Evolutionary conservation across 164 flowering plant species (phyloP).

Genomic region (Liriodendron chinense): DNA sequence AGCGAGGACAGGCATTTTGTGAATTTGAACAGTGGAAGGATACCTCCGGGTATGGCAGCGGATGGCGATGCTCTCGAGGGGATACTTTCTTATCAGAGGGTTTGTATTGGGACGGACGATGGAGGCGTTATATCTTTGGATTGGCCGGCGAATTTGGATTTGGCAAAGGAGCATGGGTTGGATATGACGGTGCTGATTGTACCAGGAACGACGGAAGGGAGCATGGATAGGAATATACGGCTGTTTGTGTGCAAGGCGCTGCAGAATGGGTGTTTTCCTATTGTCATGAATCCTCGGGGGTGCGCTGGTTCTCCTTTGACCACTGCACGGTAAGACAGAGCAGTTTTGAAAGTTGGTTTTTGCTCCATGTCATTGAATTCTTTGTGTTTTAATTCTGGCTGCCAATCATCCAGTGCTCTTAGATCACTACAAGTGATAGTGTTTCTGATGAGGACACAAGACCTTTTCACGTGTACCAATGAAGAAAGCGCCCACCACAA

Average conservation of each 20-base stretch:
- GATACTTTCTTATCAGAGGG: constrained; percentile 60
- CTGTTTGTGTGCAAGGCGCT: constrained; percentile 59
- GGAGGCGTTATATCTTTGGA: constrained; percentile 88
- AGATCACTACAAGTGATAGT: too few species aligned
- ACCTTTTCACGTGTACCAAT: too few species aligned
- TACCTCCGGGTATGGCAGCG: constrained; percentile 7
- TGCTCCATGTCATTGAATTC: too few species aligned
- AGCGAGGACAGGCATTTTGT: constrained; percentile 70
- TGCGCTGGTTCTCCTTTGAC: constrained; percentile 92
- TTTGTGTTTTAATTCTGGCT: too few species aligned
- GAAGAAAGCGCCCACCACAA: too few species aligned
- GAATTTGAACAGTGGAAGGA: constrained; percentile 52
- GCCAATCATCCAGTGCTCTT: too few species aligned
- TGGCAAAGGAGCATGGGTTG: constrained; percentile 71
- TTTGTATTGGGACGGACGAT: constrained; percentile 64
- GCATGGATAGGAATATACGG: constrained; percentile 49
- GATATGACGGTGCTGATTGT: constrained; percentile 79
- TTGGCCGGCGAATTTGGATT: constrained; percentile 82
- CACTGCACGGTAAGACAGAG: constrained; percentile 55
- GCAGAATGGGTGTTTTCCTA: constrained; percentile 64
- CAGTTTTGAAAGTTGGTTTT: not conserved
- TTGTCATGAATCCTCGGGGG: constrained; percentile 94
- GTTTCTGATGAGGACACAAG: too few species aligned
- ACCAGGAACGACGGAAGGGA: constrained; percentile 81
- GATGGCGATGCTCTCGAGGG: constrained; percentile 13